A percentile compares a stretch with the other conserved stretches of the same genome.
These are phyloP conservation scores for Suhomyces prunicola DNA, from an alignment of 805 yeast genomes.

Conservation along the genomic window DNA sequence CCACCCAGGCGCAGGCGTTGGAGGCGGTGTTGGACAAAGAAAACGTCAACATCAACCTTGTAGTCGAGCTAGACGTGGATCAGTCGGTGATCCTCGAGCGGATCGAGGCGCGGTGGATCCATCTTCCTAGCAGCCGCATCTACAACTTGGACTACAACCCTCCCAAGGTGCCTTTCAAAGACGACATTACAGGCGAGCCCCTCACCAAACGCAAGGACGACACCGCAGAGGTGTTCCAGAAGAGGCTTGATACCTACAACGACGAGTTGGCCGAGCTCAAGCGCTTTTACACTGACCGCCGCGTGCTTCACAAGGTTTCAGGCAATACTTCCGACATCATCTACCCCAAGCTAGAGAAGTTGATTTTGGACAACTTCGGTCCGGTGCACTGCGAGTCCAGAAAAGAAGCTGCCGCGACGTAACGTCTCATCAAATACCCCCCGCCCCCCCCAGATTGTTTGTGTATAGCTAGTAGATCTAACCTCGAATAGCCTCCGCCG, in stretches of 20 bases:
- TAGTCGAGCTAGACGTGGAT: conserved; percentile 88
- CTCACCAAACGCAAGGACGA: conserved; percentile 80
- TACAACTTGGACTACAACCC: conserved; percentile 87
- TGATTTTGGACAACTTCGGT: conserved; percentile 18
- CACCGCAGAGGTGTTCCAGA: conserved; percentile 66
- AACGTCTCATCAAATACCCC: too few species aligned
- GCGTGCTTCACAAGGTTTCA: conserved; percentile 50
- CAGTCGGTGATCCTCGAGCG: conserved; percentile 75
- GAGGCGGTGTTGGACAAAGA: conserved; percentile 39
- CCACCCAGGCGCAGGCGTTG: conserved; percentile 63
- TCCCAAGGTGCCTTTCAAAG: conserved; percentile 76
- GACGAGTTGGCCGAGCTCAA: conserved; percentile 60
- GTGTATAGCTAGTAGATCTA: too few species aligned
- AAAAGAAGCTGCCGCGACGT: not conserved
- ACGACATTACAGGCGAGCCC: conserved; percentile 88
- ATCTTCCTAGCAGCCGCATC: conserved; percentile 78
- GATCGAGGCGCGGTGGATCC: conserved; percentile 84
- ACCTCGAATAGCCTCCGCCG: too few species aligned
- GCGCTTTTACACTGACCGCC: conserved; percentile 49
- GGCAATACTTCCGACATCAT: conserved; percentile 86
- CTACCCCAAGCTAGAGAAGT: conserved; percentile 60
- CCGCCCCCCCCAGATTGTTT: too few species aligned
- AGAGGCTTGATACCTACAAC: conserved; percentile 63
- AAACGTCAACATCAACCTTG: conserved; percentile 57
- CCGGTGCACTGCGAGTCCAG: not conserved